phyloP scores from a whole-genome alignment of 495 filamentous ascomycete species.

The Apiosordaria backusii region DNA sequence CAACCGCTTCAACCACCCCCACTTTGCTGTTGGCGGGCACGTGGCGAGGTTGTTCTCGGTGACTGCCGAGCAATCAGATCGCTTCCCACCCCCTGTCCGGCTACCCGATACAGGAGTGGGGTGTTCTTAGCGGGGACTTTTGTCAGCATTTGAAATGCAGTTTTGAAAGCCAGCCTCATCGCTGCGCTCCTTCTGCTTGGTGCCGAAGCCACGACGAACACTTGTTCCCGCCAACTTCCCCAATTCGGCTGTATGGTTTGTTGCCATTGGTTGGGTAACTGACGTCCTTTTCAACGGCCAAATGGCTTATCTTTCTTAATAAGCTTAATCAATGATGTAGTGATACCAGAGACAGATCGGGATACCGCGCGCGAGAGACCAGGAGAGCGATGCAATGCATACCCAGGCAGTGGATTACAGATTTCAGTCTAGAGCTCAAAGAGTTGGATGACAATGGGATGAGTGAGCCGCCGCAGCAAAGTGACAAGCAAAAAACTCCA shows the following conservation, averaged over 20 bases:
- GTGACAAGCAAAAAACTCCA: background rate
- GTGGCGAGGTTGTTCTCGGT: background rate
- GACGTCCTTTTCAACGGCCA: background rate
- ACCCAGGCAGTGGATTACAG: background rate
- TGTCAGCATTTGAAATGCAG: slow-evolving; percentile 20
- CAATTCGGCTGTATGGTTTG: background rate
- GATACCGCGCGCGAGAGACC: background rate
- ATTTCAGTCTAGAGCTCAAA: background rate
- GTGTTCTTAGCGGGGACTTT: background rate
- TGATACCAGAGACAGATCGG: background rate
- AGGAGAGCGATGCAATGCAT: background rate
- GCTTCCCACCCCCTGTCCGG: too few species aligned
- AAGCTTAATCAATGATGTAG: background rate
- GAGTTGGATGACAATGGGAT: background rate
- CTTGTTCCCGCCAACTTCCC: background rate
- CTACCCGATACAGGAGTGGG: background rate
- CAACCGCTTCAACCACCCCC: too few species aligned
- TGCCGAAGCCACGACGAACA: background rate
- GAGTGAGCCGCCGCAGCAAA: background rate
- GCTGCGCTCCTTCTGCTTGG: background rate
- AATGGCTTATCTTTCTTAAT: background rate
- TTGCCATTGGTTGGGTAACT: background rate
- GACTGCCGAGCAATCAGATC: background rate
- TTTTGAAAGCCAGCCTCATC: background rate
- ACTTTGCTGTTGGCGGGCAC: background rate